A percentile compares a stretch with the other conserved stretches of the same genome.
Evolutionary conservation across 1,284 basidiomycete species (phyloP).

Genomic region (Peniophora sp.): DNA sequence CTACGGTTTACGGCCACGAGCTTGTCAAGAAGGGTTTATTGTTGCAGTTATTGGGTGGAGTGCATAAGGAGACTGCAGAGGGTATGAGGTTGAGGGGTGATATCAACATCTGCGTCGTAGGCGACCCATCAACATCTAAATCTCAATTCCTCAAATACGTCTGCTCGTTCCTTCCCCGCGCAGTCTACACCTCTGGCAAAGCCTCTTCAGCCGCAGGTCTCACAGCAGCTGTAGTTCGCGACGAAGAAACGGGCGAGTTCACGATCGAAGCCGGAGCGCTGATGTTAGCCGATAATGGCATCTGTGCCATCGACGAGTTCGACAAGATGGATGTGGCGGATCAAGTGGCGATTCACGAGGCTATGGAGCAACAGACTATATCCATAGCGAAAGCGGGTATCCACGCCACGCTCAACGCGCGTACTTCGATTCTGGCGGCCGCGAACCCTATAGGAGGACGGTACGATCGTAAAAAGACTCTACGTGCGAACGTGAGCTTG

Average conservation of each 20-base stretch:
- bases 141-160: constrained; percentile 98
- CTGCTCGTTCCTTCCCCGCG: constrained; percentile 97
- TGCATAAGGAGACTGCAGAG: constrained; percentile 94
- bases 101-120: constrained; percentile 97
- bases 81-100: constrained; percentile 98
- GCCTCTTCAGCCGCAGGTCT: constrained; percentile 98
- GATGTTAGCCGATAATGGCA: constrained; percentile 99
- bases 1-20: constrained; percentile 97
- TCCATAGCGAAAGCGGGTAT: constrained; percentile 99
- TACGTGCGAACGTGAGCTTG: constrained; percentile 97
- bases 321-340: constrained; percentile 99
- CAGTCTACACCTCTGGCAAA: constrained; percentile 98
- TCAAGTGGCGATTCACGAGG: constrained; percentile 99
- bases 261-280: constrained; percentile 98
- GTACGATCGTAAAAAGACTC: constrained; percentile 92
- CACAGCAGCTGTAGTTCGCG: constrained; percentile 96
- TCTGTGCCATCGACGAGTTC: constrained; percentile 99
- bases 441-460: constrained; percentile 96
- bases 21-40: constrained; percentile 98
- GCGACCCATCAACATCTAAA: constrained; percentile 95
- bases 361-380: constrained; percentile 99
- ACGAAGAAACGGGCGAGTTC: constrained; percentile 98
- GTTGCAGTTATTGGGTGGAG: constrained; percentile 99
- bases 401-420: constrained; percentile 96
- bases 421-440: constrained; percentile 96